Conservation (phyloP, 345 rosid species). For the Arabis hirsuta region DNA sequence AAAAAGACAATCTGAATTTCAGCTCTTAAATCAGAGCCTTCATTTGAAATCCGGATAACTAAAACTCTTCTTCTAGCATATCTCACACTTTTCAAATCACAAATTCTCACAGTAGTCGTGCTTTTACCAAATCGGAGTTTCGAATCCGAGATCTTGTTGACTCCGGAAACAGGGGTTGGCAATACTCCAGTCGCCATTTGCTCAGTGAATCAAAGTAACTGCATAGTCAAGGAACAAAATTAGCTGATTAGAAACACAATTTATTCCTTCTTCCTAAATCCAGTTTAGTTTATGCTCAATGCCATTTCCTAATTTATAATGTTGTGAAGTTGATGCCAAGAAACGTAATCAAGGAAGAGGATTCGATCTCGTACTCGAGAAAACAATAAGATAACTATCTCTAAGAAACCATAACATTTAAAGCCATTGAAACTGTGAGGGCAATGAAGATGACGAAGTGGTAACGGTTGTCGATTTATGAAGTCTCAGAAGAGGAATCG, state of each 20-base stretch:
- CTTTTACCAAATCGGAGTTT: constrained; percentile 64
- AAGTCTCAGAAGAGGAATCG: too few species aligned
- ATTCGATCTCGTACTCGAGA: too few species aligned
- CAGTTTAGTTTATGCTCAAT: constrained; percentile 22
- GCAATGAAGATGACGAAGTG: too few species aligned
- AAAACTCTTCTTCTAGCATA: constrained; percentile 54
- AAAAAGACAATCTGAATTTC: neutral
- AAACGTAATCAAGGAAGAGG: too few species aligned
- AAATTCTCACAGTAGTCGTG: constrained; percentile 65
- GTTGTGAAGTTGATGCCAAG: too few species aligned
- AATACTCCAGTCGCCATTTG: constrained; percentile 76
- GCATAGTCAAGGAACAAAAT: constrained; percentile 30
- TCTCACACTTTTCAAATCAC: constrained; percentile 60
- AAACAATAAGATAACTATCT: too few species aligned
- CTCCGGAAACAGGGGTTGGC: constrained; percentile 67
- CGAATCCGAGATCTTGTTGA: constrained; percentile 56
- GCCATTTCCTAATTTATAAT: too few species aligned
- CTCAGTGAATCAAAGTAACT: constrained; percentile 35
- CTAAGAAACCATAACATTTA: too few species aligned
- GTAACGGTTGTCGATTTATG: too few species aligned
- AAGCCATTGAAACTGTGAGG: too few species aligned
- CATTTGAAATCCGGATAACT: constrained; percentile 63
- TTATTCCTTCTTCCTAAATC: neutral
- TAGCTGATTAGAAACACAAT: constrained; percentile 1
- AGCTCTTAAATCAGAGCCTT: constrained; percentile 53